phyloP scores from a whole-genome alignment of 164 flowering plant species.

The Sedum album region DNA sequence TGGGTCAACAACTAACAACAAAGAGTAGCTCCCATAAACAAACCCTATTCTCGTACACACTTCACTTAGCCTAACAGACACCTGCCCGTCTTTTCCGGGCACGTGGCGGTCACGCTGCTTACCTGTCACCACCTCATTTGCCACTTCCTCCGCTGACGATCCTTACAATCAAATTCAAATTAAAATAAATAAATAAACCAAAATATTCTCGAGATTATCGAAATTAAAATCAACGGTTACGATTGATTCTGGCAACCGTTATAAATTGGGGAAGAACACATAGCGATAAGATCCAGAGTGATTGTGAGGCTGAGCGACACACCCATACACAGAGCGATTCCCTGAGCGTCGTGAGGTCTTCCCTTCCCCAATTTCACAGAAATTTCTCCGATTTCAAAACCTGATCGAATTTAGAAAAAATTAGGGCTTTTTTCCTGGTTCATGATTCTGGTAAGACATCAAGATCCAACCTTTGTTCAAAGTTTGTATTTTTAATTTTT shows the following conservation, averaged over 20 bases:
- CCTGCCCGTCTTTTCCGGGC: slow-evolving; percentile 12
- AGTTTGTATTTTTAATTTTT: slow-evolving; percentile 3
- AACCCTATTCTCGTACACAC: background rate
- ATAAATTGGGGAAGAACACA: background rate
- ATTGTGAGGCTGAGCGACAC: slow-evolving; percentile 8
- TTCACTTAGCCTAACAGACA: slow-evolving; percentile 3
- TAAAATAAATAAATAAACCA: background rate
- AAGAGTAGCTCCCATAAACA: background rate
- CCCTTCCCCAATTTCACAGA: background rate
- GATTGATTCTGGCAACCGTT: background rate
- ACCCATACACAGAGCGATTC: background rate
- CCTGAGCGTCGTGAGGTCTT: background rate
- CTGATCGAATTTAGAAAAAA: background rate
- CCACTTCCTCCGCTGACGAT: background rate
- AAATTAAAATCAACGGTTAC: background rate
- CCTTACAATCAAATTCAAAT: background rate
- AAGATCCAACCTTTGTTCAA: slow-evolving; percentile 39
- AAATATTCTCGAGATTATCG: background rate
- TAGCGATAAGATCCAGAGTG: slow-evolving; percentile 8
- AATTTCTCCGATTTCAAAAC: background rate
- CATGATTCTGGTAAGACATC: slow-evolving; percentile 3
- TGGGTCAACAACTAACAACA: background rate
- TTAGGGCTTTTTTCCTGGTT: slow-evolving; percentile 36
- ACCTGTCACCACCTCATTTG: slow-evolving; percentile 14
- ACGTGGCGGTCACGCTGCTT: slow-evolving; percentile 12